A percentile compares a stretch with the other conserved stretches of the same genome.
Conservation (phyloP, 345 rosid species). For the Euphorbia pulcherrima region DNA sequence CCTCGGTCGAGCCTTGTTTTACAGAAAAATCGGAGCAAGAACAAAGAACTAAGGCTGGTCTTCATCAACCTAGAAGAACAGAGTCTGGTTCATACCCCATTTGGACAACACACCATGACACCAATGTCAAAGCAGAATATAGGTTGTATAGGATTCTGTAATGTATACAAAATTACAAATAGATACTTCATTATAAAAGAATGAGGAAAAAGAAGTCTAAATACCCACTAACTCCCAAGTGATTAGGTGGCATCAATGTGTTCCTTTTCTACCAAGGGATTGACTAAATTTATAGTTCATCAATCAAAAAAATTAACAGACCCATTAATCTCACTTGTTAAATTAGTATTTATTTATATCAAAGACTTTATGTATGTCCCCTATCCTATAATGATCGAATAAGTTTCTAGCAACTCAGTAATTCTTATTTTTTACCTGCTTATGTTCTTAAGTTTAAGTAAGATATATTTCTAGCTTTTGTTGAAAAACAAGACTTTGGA, state of each 20-base stretch:
- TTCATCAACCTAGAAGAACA: no score
- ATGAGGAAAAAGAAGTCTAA: neutral
- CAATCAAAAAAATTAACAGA: neutral
- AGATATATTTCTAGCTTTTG: neutral
- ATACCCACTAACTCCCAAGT: slow-evolving; percentile 3
- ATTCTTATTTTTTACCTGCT: neutral
- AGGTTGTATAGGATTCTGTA: no score
- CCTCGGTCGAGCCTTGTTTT: no score
- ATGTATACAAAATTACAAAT: no score
- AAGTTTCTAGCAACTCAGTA: neutral
- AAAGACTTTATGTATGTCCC: neutral
- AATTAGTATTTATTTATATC: neutral
- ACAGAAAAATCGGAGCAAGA: no score
- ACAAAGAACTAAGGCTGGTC: no score
- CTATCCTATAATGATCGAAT: neutral
- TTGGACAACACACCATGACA: no score
- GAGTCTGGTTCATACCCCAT: no score
- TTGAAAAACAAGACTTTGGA: neutral
- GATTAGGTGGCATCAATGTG: slow-evolving; percentile 4
- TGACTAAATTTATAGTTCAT: neutral
- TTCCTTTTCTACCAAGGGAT: slow-evolving; percentile 10
- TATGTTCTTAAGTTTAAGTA: neutral
- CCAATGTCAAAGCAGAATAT: no score
- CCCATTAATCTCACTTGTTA: neutral
- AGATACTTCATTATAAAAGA: neutral